Percentiles rank a stretch among this genome's conserved stretches.
phyloP scores from a whole-genome alignment of 495 filamentous ascomycete species.

The Annulohypoxylon maeteangense region DNA sequence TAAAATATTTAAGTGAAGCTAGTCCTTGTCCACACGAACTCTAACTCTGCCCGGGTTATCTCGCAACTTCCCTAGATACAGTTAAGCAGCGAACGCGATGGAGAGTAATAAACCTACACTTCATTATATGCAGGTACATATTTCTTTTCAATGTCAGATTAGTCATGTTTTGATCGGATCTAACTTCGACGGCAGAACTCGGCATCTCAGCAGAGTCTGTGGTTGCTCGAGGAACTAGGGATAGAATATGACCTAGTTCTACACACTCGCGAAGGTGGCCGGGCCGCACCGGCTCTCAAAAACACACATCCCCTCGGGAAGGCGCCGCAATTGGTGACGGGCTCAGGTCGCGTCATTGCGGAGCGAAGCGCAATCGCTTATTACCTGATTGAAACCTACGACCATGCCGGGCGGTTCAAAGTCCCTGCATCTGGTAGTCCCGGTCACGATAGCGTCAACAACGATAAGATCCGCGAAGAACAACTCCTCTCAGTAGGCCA shows the following conservation, averaged over 20 bases:
- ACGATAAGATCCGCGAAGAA: slow-evolving; percentile 41
- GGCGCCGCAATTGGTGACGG: slow-evolving; percentile 40
- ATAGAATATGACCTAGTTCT: slow-evolving; percentile 45
- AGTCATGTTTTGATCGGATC: neutral
- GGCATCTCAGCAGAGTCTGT: slow-evolving; percentile 46
- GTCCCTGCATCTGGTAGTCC: slow-evolving; percentile 3
- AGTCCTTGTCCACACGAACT: neutral
- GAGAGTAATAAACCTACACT: slow-evolving; percentile 38
- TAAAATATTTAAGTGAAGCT: neutral
- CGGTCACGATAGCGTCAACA: slow-evolving; percentile 3
- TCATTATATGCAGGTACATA: slow-evolving; percentile 34
- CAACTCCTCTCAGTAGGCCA: slow-evolving; percentile 23
- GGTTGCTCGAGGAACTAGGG: slow-evolving; percentile 46
- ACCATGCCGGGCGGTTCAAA: slow-evolving; percentile 36
- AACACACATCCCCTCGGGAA: slow-evolving; percentile 43
- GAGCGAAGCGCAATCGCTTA: slow-evolving; percentile 41
- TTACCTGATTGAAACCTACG: slow-evolving; percentile 46
- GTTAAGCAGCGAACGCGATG: slow-evolving; percentile 11
- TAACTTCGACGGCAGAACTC: slow-evolving; percentile 30
- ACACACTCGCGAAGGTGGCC: slow-evolving; percentile 24
- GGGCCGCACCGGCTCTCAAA: slow-evolving; percentile 40
- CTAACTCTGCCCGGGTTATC: too few relatives aligned
- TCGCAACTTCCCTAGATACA: too few relatives aligned
- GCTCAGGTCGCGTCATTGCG: slow-evolving; percentile 33
- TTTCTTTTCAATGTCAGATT: neutral